Evolutionary conservation across 2,329 filamentous ascomycete genomes (phyloP), one percentile per base, ranked within the genome.

Genomic region (Torrubiella hemipterigena): DNA sequence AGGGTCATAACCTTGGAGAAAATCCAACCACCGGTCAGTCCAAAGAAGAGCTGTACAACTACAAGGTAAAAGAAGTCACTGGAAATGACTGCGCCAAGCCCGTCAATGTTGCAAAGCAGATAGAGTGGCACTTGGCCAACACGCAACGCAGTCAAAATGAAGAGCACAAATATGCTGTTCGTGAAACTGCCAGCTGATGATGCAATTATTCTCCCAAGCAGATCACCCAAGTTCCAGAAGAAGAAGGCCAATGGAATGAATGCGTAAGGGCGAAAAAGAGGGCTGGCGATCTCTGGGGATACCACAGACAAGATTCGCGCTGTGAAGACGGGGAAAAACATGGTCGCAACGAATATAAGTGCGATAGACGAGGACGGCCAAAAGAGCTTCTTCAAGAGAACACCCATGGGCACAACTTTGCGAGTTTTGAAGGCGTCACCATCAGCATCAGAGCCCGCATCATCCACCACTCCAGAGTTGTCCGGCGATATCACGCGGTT

Each of bases 301-400:
- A 41, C 38, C 3, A 69, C 59, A 7, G 67, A 70, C 20, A 58
- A 45, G 39, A 62, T 78, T 54, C 79, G 74, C 35, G 68, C 61
- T 0, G 91, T 96, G 56, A 93, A 93, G 38, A 96, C 83, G 1
- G 91, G 91, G 61, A 87, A 96, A 51, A 91, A 77, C 89, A 98
- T 96, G 30, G 87, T 87, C 33, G 89, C 59, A 25, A 69, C 59
- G 48, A 96, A 96, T 49, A 79, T 86, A 40, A 87, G 51, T 45
- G 84, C 85, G 11, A 95, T 73, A 7, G 82, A 73, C n/a, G 67
- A 61, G 1, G 84, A 73, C 11, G 86, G 66, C 73, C 81, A 93
- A 46, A 72, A 74, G 27, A 96, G 70, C 53, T 93, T 93, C 38
- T 61, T 61, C 45, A 91, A 76, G 4, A 96, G 70, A 1, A 62